phyloP scores from a whole-genome alignment of 164 flowering plant species.

The Malania oleifera region DNA sequence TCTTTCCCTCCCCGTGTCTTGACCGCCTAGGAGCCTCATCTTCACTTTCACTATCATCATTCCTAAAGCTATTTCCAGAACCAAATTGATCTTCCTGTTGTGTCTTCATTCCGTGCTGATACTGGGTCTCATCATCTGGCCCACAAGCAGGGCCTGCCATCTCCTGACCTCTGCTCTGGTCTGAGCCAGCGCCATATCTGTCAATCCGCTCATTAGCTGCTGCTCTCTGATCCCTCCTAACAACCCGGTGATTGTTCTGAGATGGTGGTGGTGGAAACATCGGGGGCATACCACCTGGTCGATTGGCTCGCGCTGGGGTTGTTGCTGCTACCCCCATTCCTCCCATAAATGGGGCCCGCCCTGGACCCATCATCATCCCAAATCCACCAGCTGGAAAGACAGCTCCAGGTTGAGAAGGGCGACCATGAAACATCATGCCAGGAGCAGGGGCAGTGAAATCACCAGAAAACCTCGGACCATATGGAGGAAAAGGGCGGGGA shows the following conservation, averaged over 20 bases:
- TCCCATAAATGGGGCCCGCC: slow-evolving; percentile 85
- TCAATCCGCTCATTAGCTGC: slow-evolving; percentile 38
- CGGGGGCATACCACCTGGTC: slow-evolving; percentile 49
- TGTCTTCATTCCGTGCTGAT: slow-evolving; percentile 36
- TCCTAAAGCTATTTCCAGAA: slow-evolving; percentile 38
- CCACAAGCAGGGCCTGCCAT: slow-evolving; percentile 24
- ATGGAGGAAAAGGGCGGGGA: slow-evolving; percentile 79
- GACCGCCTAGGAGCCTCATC: slow-evolving; percentile 96
- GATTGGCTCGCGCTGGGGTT: slow-evolving; percentile 34
- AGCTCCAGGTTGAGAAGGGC: slow-evolving; percentile 66
- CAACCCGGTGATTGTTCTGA: slow-evolving; percentile 31
- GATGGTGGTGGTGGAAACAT: slow-evolving; percentile 44
- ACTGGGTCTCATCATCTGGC: slow-evolving; percentile 35
- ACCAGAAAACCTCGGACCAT: slow-evolving; percentile 74
- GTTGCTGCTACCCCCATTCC: slow-evolving; percentile 46
- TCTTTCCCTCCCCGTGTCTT: slow-evolving; percentile 87
- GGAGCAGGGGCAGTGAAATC: slow-evolving; percentile 58
- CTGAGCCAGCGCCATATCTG: slow-evolving; percentile 40
- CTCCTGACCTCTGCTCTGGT: slow-evolving; percentile 50
- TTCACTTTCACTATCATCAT: slow-evolving; percentile 92
- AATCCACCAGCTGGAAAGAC: slow-evolving; percentile 65
- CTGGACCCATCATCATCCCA: slow-evolving; percentile 95
- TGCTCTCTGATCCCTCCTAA: slow-evolving; percentile 59
- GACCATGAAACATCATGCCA: slow-evolving; percentile 79
- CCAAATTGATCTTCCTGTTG: slow-evolving; percentile 48